Evolutionary conservation across 1,284 basidiomycete species (phyloP).

Genomic region (Leccinum pachyderme): DNA sequence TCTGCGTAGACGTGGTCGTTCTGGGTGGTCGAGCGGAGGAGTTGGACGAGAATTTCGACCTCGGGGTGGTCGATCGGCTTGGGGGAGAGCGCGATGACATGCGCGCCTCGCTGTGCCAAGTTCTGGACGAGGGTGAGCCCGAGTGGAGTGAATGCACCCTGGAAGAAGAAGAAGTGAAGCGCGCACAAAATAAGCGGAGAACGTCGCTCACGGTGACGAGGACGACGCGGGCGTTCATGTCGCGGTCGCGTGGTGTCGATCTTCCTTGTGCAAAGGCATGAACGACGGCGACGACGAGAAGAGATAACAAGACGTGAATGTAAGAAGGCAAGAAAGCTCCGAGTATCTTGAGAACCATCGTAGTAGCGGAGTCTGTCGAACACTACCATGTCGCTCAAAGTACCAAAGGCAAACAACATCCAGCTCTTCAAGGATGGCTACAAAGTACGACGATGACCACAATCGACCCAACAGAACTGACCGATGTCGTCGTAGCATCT

Average conservation of each 20-base stretch:
- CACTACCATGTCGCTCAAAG: constrained; percentile 82
- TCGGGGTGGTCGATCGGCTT: constrained; percentile 54
- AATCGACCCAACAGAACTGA: neutral
- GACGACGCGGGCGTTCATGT: constrained; percentile 68
- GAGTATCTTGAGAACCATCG: constrained; percentile 31
- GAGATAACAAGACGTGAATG: constrained; percentile 46
- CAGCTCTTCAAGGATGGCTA: constrained; percentile 96
- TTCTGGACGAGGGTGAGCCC: constrained; percentile 40
- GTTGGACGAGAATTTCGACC: constrained; percentile 56
- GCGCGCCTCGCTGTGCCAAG: constrained; percentile 69
- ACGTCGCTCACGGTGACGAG: constrained; percentile 58
- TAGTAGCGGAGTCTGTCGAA: too few species aligned
- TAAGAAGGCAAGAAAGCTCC: constrained; percentile 34
- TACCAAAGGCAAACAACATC: constrained; percentile 85
- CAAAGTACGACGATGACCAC: constrained; percentile 55
- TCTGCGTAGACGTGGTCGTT: constrained; percentile 77
- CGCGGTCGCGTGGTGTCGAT: constrained; percentile 64
- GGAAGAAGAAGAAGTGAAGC: constrained; percentile 2
- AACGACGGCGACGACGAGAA: constrained; percentile 47
- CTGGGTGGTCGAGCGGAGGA: constrained; percentile 62
- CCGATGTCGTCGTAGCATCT: constrained; percentile 55
- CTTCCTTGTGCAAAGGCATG: constrained; percentile 65
- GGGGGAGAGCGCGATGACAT: constrained; percentile 67
- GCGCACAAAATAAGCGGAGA: neutral
- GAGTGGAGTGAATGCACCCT: constrained; percentile 71